A percentile compares a stretch with the other conserved stretches of the same genome.
Conservation (phyloP, 2,329 filamentous ascomycete genomes). For the Zasmidium citrigriseum region DNA sequence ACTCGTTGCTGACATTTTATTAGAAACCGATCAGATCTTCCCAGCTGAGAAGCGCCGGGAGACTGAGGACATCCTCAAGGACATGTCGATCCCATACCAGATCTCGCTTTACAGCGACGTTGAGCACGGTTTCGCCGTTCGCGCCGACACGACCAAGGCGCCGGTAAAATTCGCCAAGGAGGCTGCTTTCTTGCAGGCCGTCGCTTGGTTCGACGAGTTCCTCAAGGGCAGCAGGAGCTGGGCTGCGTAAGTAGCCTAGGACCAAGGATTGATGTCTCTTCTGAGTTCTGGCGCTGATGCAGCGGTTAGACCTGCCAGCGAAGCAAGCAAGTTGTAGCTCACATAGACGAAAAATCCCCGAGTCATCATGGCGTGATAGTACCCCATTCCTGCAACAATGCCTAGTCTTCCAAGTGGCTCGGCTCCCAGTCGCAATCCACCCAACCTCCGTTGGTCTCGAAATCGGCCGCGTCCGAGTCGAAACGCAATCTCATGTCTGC, state of each 20-base stretch:
- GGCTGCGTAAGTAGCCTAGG: slow-evolving; percentile 2
- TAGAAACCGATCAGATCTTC: slow-evolving; percentile 63
- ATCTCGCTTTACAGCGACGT: slow-evolving; percentile 74
- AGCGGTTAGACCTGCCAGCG: neutral
- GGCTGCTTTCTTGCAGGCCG: slow-evolving; percentile 75
- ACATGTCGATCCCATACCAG: slow-evolving; percentile 65
- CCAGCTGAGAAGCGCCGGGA: slow-evolving; percentile 55
- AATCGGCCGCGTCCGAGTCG: too few species aligned
- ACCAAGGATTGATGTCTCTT: neutral
- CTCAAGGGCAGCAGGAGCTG: slow-evolving; percentile 41
- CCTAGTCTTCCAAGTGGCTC: too few species aligned
- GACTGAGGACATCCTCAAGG: slow-evolving; percentile 60
- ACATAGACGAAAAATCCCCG: neutral
- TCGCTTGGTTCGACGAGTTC: slow-evolving; percentile 73
- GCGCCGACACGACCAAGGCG: slow-evolving; percentile 62
- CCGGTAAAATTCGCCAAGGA: slow-evolving; percentile 71
- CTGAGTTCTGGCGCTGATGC: neutral
- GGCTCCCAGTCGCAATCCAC: too few species aligned
- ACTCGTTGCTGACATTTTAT: neutral
- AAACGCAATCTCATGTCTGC: too few species aligned
- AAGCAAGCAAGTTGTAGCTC: neutral
- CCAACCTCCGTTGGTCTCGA: too few species aligned
- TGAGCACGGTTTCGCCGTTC: slow-evolving; percentile 73
- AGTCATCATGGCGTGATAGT: neutral
- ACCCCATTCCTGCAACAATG: too few species aligned